These are phyloP conservation scores for Lenwebbia sp. DNA, from an alignment of 345 rosid genomes.

Conservation along the genomic window DNA sequence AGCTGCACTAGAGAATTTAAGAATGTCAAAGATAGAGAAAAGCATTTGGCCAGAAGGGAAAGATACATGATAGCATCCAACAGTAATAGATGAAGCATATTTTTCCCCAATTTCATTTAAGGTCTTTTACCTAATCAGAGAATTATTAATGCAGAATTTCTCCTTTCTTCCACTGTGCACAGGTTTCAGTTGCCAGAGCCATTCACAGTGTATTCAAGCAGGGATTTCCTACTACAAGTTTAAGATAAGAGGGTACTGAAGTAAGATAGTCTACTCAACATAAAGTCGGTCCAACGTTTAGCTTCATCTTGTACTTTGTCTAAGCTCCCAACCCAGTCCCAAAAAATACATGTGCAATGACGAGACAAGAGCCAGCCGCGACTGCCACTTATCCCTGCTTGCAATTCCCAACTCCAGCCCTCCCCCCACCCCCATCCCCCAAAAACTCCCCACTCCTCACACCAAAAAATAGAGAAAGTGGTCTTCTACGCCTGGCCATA, in stretches of 20 bases:
- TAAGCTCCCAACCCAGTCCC: background rate
- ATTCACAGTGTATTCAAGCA: background rate
- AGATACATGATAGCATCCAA: background rate
- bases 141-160: background rate
- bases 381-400: background rate
- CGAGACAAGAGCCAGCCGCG: background rate
- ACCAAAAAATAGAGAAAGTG: background rate
- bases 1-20: slow-evolving; percentile 44
- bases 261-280: background rate
- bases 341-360: background rate
- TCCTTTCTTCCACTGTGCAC: background rate
- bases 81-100: background rate
- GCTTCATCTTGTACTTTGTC: background rate
- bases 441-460: background rate
- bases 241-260: background rate
- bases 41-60: background rate
- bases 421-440: background rate
- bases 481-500: background rate
- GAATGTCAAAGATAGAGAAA: slow-evolving; percentile 1
- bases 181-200: background rate
- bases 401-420: background rate
- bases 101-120: background rate
- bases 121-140: background rate
- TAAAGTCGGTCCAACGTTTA: background rate
- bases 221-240: background rate